Evolutionary conservation across 169 alveolate species (phyloP).

Genomic region (Plasmodium berghei): DNA sequence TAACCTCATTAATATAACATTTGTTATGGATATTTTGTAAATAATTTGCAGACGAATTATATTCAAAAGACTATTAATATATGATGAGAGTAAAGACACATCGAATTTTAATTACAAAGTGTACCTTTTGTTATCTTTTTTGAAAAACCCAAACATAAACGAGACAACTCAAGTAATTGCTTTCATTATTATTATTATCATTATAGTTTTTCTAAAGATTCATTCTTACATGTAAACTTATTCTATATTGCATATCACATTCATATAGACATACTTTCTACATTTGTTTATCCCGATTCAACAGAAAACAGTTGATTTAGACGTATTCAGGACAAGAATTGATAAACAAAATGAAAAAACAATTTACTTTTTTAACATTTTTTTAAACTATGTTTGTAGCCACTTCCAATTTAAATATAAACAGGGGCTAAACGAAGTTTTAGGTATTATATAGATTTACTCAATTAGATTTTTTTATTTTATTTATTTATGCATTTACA

Average conservation of each 20-base stretch:
- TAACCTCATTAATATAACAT: background rate
- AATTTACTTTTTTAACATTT: conserved; percentile 62
- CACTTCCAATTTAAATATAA: conserved; percentile 78
- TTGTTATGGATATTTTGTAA: background rate
- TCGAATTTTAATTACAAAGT: conserved; percentile 45
- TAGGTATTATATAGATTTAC: conserved; percentile 60
- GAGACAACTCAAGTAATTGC: conserved; percentile 56
- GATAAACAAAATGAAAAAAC: conserved; percentile 53
- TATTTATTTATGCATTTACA: too few relatives aligned
- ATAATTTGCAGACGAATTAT: conserved; percentile 36
- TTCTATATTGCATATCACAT: background rate
- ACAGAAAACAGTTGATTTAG: conserved; percentile 57
- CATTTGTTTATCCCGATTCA: too few relatives aligned
- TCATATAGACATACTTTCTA: background rate
- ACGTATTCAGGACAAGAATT: conserved; percentile 71
- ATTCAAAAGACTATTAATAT: conserved; percentile 51
- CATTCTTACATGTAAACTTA: too few relatives aligned
- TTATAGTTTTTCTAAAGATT: too few relatives aligned
- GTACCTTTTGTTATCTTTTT: conserved; percentile 57
- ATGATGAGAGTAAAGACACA: conserved; percentile 30
- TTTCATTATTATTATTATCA: background rate
- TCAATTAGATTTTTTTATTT: too few relatives aligned
- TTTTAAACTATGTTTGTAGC: conserved; percentile 81
- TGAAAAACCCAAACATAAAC: conserved; percentile 50
- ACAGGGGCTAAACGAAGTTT: conserved; percentile 85